Evolutionary conservation across 2,329 filamentous ascomycete species (phyloP), one percentile per base, ranked within the genome.

Genomic region (Clarireedia monteithiana): DNA sequence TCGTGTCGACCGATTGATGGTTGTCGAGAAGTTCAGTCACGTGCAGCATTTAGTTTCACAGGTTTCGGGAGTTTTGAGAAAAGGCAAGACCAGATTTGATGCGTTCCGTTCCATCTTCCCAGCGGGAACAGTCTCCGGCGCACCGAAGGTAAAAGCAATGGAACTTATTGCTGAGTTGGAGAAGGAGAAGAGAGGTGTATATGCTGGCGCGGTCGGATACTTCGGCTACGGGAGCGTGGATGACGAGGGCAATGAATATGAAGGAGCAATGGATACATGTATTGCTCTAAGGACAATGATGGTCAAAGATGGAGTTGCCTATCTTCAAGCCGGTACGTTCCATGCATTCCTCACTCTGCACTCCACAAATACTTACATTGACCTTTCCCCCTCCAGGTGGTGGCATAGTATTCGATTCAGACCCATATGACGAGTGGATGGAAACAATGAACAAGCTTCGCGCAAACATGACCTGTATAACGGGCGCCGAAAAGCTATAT

Each of bases 31-130:
- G 68, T 99, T 99, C 76, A 94, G 88, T 58, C 94, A 99, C 72
- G 94, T 99, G 27, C 94, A 97, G 77, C 94, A 99, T 72, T 81
- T 99, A 17, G 91, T 96, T 4, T 96, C 90, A 1, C 91, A 99
- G 72, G 94, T 99, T 0, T 96, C 90, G 1, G 92, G 94, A 46
- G 80, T 94, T n/a, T 75, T 97, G 62, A 82, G 94, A 47, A 78
- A 82, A 5, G 91, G 80, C 40, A 91, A 91, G 77, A 92, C 90
- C 30, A 82, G 94, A 57, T 99, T 96, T 73, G 92, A 97, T 69
- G 94, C 94, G 9, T 95, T 99, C 75, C 83, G 92, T 40, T 91
- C 88, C 62, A 96, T 99, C 66, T 99, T 99, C 76, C 94, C 94
- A 0, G 94, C 94, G 4, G 94, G 94, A 55, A 99, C 94, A 0